Evolutionary conservation across 805 yeast genomes (phyloP), one percentile per base, ranked within the genome.

Genomic region (Wickerhamomyces pijperi): DNA sequence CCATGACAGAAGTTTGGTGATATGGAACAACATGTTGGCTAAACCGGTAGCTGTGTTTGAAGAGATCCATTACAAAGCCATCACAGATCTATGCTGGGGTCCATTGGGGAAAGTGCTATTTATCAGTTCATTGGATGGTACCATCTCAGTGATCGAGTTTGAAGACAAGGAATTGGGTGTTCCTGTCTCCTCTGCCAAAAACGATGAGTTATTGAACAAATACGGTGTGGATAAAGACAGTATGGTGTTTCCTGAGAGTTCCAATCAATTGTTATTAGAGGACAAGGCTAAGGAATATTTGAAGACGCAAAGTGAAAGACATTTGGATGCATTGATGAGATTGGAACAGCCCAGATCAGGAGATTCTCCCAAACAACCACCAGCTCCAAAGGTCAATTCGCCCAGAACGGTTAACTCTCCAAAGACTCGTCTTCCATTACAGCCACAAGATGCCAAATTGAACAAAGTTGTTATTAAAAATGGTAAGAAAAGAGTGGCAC

Each of bases 221-320:
- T 90, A 82, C 54, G 97, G 98, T 45, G 87, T 83, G 3, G 94
- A 84, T 45, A 72, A 87, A 41, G 96, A 88, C 46, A 73, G 83
- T 8, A 67, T 82, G 63, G 79, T 80, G 17, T 82, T 86, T 49
- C 95, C 96, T 0, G 97, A 90, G 53, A 80, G 92, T 57, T 72
- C 80, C 1, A 81, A 76, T 39, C 97, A 88, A 58, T 64, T 90
- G 40, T 55, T 63, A 4, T 61, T 90, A 18, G 96, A 87, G 48
- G 85, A 79, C 31, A 66, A 67, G 44, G 76, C 84, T 2, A 63
- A 59, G 8, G 59, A 56, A 28, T 51, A 55, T 33, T 60, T 60
- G 34, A 54, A 56, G 28, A 46, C 50, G 4, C 37, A 51, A 32
- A 49, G 55, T 38, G 60, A 55, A 34, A 51, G 51, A 34, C 64